Conservation (phyloP, 306 rosid genomes). For the Carpinus viminea region DNA sequence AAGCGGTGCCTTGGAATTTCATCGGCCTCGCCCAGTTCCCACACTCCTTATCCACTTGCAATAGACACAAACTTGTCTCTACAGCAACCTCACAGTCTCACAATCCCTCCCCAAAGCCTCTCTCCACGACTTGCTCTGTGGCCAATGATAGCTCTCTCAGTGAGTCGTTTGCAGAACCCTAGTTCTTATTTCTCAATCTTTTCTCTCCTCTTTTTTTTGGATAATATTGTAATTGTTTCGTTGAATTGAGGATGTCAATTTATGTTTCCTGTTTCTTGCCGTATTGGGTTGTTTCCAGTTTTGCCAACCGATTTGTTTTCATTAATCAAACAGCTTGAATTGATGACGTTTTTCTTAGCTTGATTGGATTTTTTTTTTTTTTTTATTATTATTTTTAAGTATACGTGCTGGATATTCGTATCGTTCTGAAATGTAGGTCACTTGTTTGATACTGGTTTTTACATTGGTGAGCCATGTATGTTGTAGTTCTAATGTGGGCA, state of each 20-base stretch:
- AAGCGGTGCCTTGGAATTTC: not conserved
- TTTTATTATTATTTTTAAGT: not conserved
- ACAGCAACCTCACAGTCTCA: slow-evolving; percentile 2
- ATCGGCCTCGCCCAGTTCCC: not conserved
- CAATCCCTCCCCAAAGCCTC: slow-evolving; percentile 5
- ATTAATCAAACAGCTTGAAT: not conserved
- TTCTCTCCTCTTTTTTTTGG: not conserved
- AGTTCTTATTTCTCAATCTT: not conserved
- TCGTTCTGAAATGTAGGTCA: slow-evolving; percentile 1
- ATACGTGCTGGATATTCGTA: not conserved
- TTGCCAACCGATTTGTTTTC: not conserved
- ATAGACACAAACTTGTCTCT: not conserved
- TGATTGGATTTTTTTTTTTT: not conserved
- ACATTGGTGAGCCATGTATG: not conserved
- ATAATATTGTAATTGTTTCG: not conserved
- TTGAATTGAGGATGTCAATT: not conserved
- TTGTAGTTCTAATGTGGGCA: not conserved
- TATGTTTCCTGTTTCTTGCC: not conserved
- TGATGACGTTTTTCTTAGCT: not conserved
- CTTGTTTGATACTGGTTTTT: slow-evolving; percentile 11
- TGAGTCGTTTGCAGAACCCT: slow-evolving; percentile 20
- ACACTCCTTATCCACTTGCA: not conserved
- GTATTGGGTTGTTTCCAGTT: not conserved
- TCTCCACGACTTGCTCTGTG: slow-evolving; percentile 30
- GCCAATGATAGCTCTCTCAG: slow-evolving; percentile 34